phyloP scores from a whole-genome alignment of 371 early-diverging fungal species.

The Syncephalis plumigaleata region DNA sequence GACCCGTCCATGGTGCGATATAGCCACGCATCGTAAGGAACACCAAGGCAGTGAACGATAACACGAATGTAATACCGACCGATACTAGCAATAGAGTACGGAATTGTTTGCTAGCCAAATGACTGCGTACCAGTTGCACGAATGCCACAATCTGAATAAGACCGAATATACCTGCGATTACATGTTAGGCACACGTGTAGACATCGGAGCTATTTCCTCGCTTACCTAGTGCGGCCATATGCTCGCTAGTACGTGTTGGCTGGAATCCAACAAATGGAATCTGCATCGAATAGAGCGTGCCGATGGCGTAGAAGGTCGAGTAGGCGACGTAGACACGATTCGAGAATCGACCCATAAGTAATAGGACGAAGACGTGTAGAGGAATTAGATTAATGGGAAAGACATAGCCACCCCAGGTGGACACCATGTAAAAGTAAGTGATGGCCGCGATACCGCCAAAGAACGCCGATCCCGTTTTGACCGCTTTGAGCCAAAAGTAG shows the following conservation, averaged over 20 bases:
- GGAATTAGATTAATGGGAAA: slow-evolving; percentile 97
- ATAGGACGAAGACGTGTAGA: slow-evolving; percentile 84
- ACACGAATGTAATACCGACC: slow-evolving; percentile 34
- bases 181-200: too few relatives aligned
- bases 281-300: slow-evolving; percentile 93
- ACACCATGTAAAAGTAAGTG: slow-evolving; percentile 98
- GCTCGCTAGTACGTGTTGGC: slow-evolving; percentile 91
- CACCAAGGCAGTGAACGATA: slow-evolving; percentile 25
- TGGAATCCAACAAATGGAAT: slow-evolving; percentile 98
- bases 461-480: slow-evolving; percentile 81
- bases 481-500: slow-evolving; percentile 90
- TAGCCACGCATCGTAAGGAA: slow-evolving; percentile 49
- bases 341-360: slow-evolving; percentile 93
- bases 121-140: slow-evolving; percentile 57
- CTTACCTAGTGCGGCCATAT: slow-evolving; percentile 93
- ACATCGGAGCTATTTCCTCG: too few relatives aligned
- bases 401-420: slow-evolving; percentile 99
- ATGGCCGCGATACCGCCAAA: slow-evolving; percentile 75
- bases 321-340: slow-evolving; percentile 88
- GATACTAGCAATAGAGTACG: slow-evolving; percentile 47
- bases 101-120: slow-evolving; percentile 73
- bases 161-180: slow-evolving; percentile 65
- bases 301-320: slow-evolving; percentile 90
- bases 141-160: slow-evolving; percentile 86
- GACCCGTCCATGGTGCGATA: slow-evolving; percentile 96